phyloP scores from a whole-genome alignment of 352 stramenopile genomes.

The Stephanocyclus meneghinianus region DNA sequence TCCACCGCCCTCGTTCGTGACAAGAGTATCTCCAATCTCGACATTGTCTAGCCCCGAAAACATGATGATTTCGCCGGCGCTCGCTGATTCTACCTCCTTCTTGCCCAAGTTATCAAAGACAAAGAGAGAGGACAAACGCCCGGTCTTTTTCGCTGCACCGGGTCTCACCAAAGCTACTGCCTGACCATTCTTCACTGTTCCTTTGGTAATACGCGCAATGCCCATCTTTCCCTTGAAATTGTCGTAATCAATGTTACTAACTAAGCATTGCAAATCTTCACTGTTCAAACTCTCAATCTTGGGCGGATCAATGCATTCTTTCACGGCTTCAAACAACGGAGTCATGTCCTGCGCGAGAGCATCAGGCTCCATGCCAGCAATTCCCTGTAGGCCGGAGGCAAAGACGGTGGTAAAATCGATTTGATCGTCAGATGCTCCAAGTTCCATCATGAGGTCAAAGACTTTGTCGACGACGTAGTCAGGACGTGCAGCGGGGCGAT shows the following conservation, averaged over 20 bases:
- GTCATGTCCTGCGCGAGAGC: constrained; percentile 87
- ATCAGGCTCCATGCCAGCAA: constrained; percentile 88
- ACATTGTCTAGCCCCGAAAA: constrained; percentile 89
- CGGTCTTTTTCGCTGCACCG: constrained; percentile 73
- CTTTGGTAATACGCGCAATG: constrained; percentile 93
- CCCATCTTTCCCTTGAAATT: constrained; percentile 97
- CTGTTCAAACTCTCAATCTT: constrained; percentile 81
- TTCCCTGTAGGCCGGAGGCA: constrained; percentile 94
- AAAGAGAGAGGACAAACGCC: constrained; percentile 81
- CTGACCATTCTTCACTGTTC: constrained; percentile 81
- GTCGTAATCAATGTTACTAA: constrained; percentile 96
- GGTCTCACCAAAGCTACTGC: constrained; percentile 69
- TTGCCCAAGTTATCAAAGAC: constrained; percentile 88
- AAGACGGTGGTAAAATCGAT: constrained; percentile 98
- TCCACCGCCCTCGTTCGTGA: constrained; percentile 81
- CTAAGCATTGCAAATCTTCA: constrained; percentile 86
- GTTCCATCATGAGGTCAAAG: constrained; percentile 95
- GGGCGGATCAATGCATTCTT: constrained; percentile 90
- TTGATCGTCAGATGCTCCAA: constrained; percentile 94
- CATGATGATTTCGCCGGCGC: constrained; percentile 95
- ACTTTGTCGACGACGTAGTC: constrained; percentile 92
- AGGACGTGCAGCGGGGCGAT: constrained; percentile 92
- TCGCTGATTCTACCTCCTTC: constrained; percentile 86
- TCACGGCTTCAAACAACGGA: constrained; percentile 95
- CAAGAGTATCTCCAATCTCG: constrained; percentile 87